phyloP scores from a whole-genome alignment of 2,329 filamentous ascomycete genomes.

The Colletotrichum sp. region DNA sequence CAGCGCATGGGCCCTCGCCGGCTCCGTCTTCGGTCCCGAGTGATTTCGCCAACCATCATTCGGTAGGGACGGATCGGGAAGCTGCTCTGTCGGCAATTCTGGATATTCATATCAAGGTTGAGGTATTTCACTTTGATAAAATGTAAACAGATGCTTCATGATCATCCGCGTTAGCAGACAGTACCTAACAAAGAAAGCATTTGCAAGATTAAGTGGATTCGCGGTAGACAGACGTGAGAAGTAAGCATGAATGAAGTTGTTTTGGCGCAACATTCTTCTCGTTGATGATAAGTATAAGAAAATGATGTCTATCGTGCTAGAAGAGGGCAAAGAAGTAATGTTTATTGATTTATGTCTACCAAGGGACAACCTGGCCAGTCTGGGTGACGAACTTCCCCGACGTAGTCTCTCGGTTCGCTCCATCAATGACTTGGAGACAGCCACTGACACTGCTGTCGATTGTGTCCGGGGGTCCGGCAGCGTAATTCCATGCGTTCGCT shows the following conservation, averaged over 20 bases:
- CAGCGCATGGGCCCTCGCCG: neutral
- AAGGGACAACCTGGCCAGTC: conserved; percentile 32
- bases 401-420: conserved; percentile 32
- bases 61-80: accelerated
- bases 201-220: neutral
- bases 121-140: accelerated
- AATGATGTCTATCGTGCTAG: neutral
- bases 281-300: neutral
- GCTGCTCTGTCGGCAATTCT: neutral
- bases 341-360: conserved; percentile 18
- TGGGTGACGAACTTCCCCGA: conserved; percentile 38
- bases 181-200: neutral
- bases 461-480: conserved; percentile 27
- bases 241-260: neutral
- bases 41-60: neutral
- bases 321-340: neutral
- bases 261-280: neutral
- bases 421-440: conserved; percentile 39
- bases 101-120: neutral
- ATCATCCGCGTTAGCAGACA: neutral
- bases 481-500: conserved; percentile 35
- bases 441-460: conserved; percentile 36
- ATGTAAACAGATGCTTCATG: neutral
- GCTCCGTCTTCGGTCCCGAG: neutral
- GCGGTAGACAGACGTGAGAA: neutral